These are phyloP conservation scores for Xylaria intraflava DNA, from an alignment of 495 filamentous ascomycete genomes.

Conservation along the genomic window DNA sequence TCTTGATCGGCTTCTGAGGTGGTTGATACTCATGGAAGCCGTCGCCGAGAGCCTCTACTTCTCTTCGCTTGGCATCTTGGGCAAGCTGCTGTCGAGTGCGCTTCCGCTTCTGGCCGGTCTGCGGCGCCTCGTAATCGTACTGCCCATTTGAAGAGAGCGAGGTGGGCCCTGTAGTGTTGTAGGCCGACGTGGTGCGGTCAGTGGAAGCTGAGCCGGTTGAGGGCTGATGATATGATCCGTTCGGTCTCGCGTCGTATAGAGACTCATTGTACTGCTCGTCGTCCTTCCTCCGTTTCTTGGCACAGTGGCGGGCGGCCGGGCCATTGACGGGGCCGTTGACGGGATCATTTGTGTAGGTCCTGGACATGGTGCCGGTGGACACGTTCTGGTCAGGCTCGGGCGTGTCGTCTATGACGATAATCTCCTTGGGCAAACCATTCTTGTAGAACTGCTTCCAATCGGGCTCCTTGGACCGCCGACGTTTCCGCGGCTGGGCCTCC, in stretches of 20 bases:
- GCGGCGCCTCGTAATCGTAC: slow-evolving; percentile 48
- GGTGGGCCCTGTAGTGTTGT: slow-evolving; percentile 84
- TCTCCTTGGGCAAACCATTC: slow-evolving; percentile 85
- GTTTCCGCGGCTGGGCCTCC: slow-evolving; percentile 40
- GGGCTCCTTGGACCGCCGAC: slow-evolving; percentile 55
- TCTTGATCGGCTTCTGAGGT: slow-evolving; percentile 81
- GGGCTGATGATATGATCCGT: slow-evolving; percentile 58
- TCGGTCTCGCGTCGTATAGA: slow-evolving; percentile 59
- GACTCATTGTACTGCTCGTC: slow-evolving; percentile 29
- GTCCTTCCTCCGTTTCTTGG: slow-evolving; percentile 48
- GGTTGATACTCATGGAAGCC: slow-evolving; percentile 73
- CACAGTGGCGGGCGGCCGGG: slow-evolving; percentile 26
- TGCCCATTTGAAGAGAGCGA: slow-evolving; percentile 65
- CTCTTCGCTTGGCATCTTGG: slow-evolving; percentile 71
- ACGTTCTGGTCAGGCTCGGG: slow-evolving; percentile 51
- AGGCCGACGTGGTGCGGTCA: slow-evolving; percentile 75
- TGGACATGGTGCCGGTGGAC: slow-evolving; percentile 21
- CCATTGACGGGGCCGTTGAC: slow-evolving; percentile 15
- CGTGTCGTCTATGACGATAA: slow-evolving; percentile 95
- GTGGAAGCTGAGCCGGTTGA: slow-evolving; percentile 71
- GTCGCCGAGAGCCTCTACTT: slow-evolving; percentile 60
- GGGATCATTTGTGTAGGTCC: slow-evolving; percentile 26
- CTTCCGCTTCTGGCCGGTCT: slow-evolving; percentile 75
- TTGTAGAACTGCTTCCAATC: slow-evolving; percentile 91
- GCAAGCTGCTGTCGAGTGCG: slow-evolving; percentile 70